phyloP scores from a whole-genome alignment of 305 asterid species.

The Solanum hybrid region DNA sequence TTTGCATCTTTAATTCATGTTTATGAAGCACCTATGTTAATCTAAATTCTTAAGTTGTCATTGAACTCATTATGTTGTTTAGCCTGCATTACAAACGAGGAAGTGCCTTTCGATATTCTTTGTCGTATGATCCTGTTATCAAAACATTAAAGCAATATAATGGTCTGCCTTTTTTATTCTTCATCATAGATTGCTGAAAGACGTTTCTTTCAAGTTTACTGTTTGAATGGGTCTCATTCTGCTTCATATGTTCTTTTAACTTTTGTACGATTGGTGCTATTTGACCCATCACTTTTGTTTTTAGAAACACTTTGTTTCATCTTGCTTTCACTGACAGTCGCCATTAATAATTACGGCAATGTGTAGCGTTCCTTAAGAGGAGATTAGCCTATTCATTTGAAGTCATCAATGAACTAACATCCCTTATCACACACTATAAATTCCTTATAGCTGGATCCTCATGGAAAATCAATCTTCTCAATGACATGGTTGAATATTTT shows the following conservation, averaged over 20 bases:
- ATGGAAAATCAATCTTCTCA: background rate
- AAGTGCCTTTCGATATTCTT: background rate
- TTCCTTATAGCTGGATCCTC: background rate
- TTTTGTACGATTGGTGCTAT: background rate
- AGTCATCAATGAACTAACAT: background rate
- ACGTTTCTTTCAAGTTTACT: background rate
- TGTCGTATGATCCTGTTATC: background rate
- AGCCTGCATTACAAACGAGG: background rate
- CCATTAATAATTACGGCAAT: background rate
- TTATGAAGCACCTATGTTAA: background rate
- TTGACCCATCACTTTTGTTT: background rate
- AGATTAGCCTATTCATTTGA: background rate
- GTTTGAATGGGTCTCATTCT: background rate
- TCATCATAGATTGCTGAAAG: background rate
- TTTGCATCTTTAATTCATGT: background rate
- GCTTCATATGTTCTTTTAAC: background rate
- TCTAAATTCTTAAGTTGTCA: background rate
- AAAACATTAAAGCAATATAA: background rate
- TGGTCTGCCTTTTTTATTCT: background rate
- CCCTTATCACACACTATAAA: background rate
- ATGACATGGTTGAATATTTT: background rate
- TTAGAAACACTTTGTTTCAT: background rate
- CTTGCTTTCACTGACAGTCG: background rate
- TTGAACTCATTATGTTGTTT: background rate
- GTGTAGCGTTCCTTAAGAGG: background rate